Percentiles rank a stretch among this genome's conserved stretches.
phyloP scores from a whole-genome alignment of 345 rosid genomes.

The Odontarrhena argentea region DNA sequence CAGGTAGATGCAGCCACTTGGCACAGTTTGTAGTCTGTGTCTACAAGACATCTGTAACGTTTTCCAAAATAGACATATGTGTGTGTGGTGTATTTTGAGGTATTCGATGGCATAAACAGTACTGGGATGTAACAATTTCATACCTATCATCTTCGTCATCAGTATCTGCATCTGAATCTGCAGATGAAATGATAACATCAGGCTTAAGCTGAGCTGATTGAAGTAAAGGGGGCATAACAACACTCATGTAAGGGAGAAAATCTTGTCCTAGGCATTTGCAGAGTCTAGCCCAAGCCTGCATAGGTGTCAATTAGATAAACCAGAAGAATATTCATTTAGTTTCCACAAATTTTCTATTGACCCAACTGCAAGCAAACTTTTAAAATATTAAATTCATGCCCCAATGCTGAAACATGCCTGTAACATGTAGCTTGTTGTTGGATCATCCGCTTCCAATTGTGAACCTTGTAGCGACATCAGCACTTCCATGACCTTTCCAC shows the following conservation, averaged over 20 bases:
- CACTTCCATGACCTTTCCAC: constrained; percentile 68
- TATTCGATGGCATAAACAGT: not conserved
- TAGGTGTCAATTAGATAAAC: constrained; percentile 10
- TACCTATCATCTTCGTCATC: constrained; percentile 76
- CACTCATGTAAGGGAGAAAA: constrained; percentile 72
- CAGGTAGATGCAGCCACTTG: not conserved
- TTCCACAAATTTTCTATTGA: constrained; percentile 1
- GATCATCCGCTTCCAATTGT: constrained; percentile 70
- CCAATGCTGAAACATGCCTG: constrained; percentile 47
- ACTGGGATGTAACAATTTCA: constrained; percentile 22
- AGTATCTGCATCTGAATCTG: constrained; percentile 67
- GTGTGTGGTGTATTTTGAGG: not conserved
- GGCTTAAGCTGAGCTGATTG: constrained; percentile 79
- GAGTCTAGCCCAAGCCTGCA: constrained; percentile 80
- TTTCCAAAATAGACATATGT: not conserved
- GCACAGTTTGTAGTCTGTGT: no score
- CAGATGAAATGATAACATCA: constrained; percentile 69
- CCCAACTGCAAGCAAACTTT: not conserved
- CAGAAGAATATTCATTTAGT: not conserved
- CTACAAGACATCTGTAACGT: not conserved
- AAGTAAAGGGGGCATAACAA: constrained; percentile 77
- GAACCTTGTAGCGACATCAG: constrained; percentile 73
- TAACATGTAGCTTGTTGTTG: constrained; percentile 80
- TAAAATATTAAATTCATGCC: not conserved
- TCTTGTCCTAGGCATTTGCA: constrained; percentile 82